These are phyloP conservation scores for Fabrea salina DNA, from an alignment of 169 alveolate species.

Conservation along the genomic window DNA sequence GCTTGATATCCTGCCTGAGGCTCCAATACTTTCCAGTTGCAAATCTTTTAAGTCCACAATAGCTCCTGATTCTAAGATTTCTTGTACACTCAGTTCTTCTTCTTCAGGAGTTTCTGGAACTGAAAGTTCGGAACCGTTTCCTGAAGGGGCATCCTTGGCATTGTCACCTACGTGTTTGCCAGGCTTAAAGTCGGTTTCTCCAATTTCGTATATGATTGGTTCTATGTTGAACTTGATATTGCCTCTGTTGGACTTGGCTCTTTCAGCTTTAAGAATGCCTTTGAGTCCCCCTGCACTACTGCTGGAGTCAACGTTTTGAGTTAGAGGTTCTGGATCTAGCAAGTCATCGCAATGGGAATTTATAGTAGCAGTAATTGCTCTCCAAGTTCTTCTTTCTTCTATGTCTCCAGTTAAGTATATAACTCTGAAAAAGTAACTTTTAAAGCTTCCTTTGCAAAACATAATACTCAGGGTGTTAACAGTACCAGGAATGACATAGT, in stretches of 20 bases:
- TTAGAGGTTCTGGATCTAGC: too few species aligned
- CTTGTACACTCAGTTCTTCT: neutral
- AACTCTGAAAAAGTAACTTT: too few species aligned
- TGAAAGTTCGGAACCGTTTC: neutral
- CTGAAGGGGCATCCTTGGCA: neutral
- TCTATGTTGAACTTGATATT: neutral
- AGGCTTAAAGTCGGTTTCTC: neutral
- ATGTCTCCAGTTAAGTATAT: too few species aligned
- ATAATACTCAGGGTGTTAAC: too few species aligned
- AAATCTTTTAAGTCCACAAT: constrained; percentile 19
- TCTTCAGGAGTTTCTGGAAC: neutral
- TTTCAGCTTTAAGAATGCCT: neutral
- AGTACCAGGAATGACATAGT: too few species aligned
- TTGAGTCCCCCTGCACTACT: neutral
- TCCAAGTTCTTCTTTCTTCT: too few species aligned
- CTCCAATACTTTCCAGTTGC: neutral
- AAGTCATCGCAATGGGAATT: too few species aligned
- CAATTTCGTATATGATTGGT: neutral
- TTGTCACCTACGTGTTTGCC: neutral
- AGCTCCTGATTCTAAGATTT: neutral
- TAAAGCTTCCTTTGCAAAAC: too few species aligned
- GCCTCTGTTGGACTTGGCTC: neutral
- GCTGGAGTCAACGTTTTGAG: neutral
- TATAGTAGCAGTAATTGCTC: too few species aligned
- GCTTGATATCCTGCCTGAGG: neutral